Evolutionary conservation across 139 green algal genomes (phyloP), one percentile per base, ranked within the genome.

Genomic region (Trebouxia sp.): DNA sequence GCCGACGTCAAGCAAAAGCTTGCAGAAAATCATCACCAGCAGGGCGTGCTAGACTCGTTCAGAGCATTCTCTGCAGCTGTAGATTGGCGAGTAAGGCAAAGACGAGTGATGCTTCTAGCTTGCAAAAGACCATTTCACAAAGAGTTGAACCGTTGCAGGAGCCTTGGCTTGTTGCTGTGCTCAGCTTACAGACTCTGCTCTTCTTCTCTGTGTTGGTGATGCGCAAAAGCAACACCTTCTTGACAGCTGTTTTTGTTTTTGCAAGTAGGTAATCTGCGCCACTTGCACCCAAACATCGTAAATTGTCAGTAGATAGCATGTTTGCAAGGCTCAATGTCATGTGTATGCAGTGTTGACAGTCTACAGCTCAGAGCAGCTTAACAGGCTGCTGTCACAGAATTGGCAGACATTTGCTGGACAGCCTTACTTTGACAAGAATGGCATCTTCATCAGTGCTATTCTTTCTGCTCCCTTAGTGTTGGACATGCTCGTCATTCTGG

Each of bases 351-450:
- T 82, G 28, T 42, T 48, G 11, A 5, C 89, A 3, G 80, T 91
- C 1, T 90, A 86, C 72, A 85, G 75, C 80, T 81, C 88, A 5
- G 86, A 92, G 75, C 53, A 72, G 6, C n/a, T 92, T 6, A 92
- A 92, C 75, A 47, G 48, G 2, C 11, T 84, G 30, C 79, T 81
- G 15, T 69, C 38, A 3, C 28, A 56, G 14, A 82, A 89, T 37
- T 92, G 88, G 88, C 50, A 78, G 43, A 39, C 17, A 5, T 92
- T 92, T 79, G 53, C 88, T 22, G 65, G 50, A 39, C 88, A 92
- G n/a, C 76, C 85, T 32, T 92, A 92, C 75, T 92, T 92, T 80
- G 81, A 91, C 39, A 30, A 58, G 2, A 70, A 88, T n/a, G 86
- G 88, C 51, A 80, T 89, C 41, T 92, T 92, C 45, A 79, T 78